These are phyloP conservation scores for Bassia scoparia DNA, from an alignment of 148 eudicot genomes.

Conservation along the genomic window DNA sequence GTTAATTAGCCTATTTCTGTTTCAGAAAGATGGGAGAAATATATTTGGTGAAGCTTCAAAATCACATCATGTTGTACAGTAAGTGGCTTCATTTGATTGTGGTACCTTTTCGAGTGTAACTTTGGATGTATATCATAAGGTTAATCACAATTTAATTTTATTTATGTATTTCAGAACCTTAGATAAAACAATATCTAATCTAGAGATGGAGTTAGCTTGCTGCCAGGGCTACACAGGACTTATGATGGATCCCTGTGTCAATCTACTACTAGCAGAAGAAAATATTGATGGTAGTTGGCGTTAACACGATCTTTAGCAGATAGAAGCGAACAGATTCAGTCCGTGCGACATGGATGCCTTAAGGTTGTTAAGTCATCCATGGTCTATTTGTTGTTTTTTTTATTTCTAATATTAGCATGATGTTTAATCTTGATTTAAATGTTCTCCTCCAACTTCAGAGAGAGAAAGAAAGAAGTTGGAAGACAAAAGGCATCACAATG, in stretches of 20 bases:
- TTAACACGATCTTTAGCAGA: conserved; percentile 91
- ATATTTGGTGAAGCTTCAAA: conserved; percentile 51
- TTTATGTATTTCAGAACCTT: conserved; percentile 45
- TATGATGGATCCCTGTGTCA: conserved; percentile 52
- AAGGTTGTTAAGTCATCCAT: conserved; percentile 40
- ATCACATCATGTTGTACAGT: conserved; percentile 59
- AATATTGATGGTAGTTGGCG: conserved; percentile 80
- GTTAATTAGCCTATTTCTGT: background rate
- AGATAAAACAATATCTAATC: conserved; percentile 75
- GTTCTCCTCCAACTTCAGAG: conserved; percentile 34
- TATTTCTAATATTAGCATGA: conserved; percentile 5
- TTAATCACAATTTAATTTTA: background rate
- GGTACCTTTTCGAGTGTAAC: background rate
- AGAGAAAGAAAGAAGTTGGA: conserved; percentile 71
- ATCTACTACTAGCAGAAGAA: conserved; percentile 46
- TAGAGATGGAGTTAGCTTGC: conserved; percentile 96
- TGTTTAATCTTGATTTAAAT: background rate
- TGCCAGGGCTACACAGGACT: conserved; percentile 88
- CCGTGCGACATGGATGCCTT: conserved; percentile 88
- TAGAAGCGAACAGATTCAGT: conserved; percentile 88
- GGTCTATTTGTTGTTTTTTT: background rate
- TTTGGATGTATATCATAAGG: background rate
- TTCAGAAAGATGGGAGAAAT: conserved; percentile 37
- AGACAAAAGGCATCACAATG: conserved; percentile 79
- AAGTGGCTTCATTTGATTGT: conserved; percentile 26